These are phyloP conservation scores for Collybiopsis confluens DNA, from an alignment of 768 basidiomycete species.

Conservation along the genomic window DNA sequence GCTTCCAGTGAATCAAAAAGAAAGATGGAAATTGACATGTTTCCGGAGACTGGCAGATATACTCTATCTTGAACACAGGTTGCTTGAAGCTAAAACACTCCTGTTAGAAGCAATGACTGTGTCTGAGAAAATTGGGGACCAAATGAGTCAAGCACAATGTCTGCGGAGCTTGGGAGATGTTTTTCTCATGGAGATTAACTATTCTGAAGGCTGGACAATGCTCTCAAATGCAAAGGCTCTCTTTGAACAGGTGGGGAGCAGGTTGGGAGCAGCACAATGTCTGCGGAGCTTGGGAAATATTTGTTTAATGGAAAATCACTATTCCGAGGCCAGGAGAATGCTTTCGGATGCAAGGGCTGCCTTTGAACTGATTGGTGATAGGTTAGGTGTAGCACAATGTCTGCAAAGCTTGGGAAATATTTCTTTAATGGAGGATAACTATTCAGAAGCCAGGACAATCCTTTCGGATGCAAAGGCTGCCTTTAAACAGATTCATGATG, in stretches of 20 bases:
- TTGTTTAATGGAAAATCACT: background rate
- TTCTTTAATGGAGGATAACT: background rate
- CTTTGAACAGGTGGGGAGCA: background rate
- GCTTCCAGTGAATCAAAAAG: too few relatives aligned
- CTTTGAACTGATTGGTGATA: background rate
- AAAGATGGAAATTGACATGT: too few relatives aligned
- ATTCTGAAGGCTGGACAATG: background rate
- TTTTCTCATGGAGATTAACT: background rate
- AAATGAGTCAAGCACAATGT: background rate
- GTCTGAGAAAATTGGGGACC: too few relatives aligned
- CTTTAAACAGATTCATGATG: background rate
- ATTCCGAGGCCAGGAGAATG: background rate
- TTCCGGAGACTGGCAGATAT: background rate
- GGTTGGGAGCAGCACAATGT: background rate
- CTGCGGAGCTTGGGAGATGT: background rate
- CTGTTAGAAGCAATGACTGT: too few relatives aligned
- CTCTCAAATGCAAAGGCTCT: background rate
- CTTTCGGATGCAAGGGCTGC: background rate
- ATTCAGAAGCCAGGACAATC: conserved; percentile 1
- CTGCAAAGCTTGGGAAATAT: conserved; percentile 4
- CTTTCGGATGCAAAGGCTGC: background rate
- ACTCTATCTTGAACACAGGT: background rate
- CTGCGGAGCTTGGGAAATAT: background rate
- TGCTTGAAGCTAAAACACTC: too few relatives aligned
- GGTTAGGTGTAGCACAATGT: conserved; percentile 6